These are phyloP conservation scores for Spencermartinsiella ligniputridi DNA, from an alignment of 1,139 yeast genomes.

Conservation along the genomic window DNA sequence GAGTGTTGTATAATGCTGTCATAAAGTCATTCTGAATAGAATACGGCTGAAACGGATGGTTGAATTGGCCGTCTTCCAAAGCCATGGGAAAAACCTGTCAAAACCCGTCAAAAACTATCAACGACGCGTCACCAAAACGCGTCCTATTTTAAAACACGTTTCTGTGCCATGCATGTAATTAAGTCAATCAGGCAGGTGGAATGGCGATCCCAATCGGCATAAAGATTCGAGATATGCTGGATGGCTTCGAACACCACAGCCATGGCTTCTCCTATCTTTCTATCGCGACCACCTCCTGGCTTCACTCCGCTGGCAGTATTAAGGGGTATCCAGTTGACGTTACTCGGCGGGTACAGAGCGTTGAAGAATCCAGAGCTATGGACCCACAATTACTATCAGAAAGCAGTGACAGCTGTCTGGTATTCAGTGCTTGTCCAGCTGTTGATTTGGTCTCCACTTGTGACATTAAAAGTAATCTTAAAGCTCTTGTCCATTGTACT, in stretches of 20 bases:
- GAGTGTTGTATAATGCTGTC: slow-evolving; percentile 64
- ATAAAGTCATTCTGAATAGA: slow-evolving; percentile 72
- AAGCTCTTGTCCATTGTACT: slow-evolving; percentile 19
- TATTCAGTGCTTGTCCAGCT: slow-evolving; percentile 40
- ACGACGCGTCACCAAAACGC: too few species aligned
- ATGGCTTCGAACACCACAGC: slow-evolving; percentile 1
- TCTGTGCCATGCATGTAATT: too few species aligned
- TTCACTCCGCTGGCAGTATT: slow-evolving; percentile 45
- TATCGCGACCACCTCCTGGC: slow-evolving; percentile 47
- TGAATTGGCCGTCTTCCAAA: slow-evolving; percentile 32
- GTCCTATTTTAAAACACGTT: too few species aligned
- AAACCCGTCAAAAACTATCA: too few species aligned
- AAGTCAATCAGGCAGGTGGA: too few species aligned
- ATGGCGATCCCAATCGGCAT: too few species aligned
- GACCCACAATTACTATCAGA: slow-evolving; percentile 34
- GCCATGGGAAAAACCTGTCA: too few species aligned
- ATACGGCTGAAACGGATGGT: slow-evolving; percentile 83
- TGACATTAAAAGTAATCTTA: slow-evolving; percentile 20
- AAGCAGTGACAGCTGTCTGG: slow-evolving; percentile 36
- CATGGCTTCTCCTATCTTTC: slow-evolving; percentile 49
- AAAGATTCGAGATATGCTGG: too few species aligned
- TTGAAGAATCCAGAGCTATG: slow-evolving; percentile 43
- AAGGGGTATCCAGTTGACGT: slow-evolving; percentile 52
- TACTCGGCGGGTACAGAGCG: slow-evolving; percentile 47
- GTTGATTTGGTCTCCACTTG: slow-evolving; percentile 37